phyloP scores from a whole-genome alignment of 768 basidiomycete genomes.

The Pulveroboletus sp. region DNA sequence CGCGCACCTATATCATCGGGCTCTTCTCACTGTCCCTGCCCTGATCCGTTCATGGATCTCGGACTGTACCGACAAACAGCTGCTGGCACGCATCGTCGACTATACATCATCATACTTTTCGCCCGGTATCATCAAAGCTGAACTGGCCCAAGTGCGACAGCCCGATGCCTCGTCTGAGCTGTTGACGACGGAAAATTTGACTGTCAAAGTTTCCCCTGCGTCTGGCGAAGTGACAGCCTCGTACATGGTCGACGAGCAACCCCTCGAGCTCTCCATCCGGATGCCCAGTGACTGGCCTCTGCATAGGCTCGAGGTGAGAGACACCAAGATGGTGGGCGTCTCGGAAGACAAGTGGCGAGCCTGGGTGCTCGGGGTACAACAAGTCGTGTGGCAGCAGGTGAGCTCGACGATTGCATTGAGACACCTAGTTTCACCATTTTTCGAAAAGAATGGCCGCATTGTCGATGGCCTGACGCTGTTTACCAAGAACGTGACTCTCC shows the following conservation, averaged over 20 bases:
- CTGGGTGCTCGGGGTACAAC: slow-evolving; percentile 91
- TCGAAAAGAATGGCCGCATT: slow-evolving; percentile 76
- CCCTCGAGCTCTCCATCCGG: slow-evolving; percentile 81
- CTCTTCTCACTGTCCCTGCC: slow-evolving; percentile 78
- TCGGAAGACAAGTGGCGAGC: slow-evolving; percentile 87
- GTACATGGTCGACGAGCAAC: slow-evolving; percentile 90
- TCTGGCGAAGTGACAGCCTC: slow-evolving; percentile 79
- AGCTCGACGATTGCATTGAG: slow-evolving; percentile 22
- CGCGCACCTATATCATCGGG: slow-evolving; percentile 86
- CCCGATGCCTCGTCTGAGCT: slow-evolving; percentile 52
- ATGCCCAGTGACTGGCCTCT: slow-evolving; percentile 92
- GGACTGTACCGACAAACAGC: slow-evolving; percentile 84
- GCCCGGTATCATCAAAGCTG: slow-evolving; percentile 78
- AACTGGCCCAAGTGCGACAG: slow-evolving; percentile 69
- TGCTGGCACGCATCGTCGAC: slow-evolving; percentile 67
- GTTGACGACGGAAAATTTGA: slow-evolving; percentile 65
- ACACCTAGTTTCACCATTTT: neutral
- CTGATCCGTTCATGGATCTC: slow-evolving; percentile 83
- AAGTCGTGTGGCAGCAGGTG: slow-evolving; percentile 85
- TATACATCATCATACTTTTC: slow-evolving; percentile 87
- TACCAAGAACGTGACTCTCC: slow-evolving; percentile 88
- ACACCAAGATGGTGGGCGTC: slow-evolving; percentile 80
- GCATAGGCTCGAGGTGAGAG: slow-evolving; percentile 81
- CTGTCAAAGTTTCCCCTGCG: slow-evolving; percentile 67
- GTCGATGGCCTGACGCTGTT: slow-evolving; percentile 85